Evolutionary conservation across 371 early-diverging fungal genomes (phyloP).

Genomic region (Mortierella sp.): DNA sequence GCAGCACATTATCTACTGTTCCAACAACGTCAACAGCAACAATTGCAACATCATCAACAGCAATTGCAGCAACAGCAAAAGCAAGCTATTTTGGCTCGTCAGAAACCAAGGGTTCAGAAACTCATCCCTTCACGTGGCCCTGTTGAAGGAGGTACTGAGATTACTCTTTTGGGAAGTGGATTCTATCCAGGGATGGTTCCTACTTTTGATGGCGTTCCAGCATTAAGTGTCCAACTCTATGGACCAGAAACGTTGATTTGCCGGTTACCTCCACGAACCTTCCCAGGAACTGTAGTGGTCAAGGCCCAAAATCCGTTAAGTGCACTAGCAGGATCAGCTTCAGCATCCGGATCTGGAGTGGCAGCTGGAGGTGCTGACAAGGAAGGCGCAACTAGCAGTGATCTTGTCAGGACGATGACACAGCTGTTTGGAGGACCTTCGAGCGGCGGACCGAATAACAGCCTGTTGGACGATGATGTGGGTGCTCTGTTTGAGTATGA

Average conservation of each 20-base stretch:
- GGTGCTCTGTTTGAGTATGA: conserved; percentile 76
- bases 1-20: conserved; percentile 38
- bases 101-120: conserved; percentile 63
- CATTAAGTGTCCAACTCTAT: conserved; percentile 76
- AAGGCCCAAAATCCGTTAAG: conserved; percentile 56
- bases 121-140: conserved; percentile 83
- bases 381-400: conserved; percentile 30
- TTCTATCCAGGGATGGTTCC: conserved; percentile 79
- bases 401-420: conserved; percentile 48
- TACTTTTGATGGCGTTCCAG: conserved; percentile 81
- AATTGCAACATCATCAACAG: conserved; percentile 44
- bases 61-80: conserved; percentile 53
- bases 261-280: conserved; percentile 78
- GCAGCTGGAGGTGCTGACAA: not conserved
- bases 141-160: conserved; percentile 81
- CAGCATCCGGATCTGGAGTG: conserved; percentile 19
- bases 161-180: conserved; percentile 82
- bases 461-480: conserved; percentile 60
- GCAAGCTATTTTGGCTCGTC: conserved; percentile 51
- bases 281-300: conserved; percentile 83
- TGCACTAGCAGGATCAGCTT: conserved; percentile 56
- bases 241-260: conserved; percentile 82
- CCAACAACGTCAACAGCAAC: conserved; percentile 46
- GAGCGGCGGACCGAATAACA: not conserved
- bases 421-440: conserved; percentile 52